Evolutionary conservation across 176 grass and related monocot species (phyloP).

Genomic region (Ananas comosus): DNA sequence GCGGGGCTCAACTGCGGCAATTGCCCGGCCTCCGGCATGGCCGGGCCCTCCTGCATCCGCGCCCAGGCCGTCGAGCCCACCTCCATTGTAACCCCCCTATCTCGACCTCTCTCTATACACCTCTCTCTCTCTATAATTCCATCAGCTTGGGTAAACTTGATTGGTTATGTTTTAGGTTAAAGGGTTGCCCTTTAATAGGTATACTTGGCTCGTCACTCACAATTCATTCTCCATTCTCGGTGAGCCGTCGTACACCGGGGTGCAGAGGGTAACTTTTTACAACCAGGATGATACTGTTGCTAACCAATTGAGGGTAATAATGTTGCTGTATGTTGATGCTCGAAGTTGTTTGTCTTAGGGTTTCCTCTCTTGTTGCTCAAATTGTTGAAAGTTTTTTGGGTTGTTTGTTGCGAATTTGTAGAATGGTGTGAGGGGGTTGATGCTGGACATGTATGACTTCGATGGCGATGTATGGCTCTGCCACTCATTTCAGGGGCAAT

Average conservation of each 20-base stretch:
- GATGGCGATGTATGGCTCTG: constrained; percentile 83
- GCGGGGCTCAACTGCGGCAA: constrained; percentile 68
- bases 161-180: constrained; percentile 41
- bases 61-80: constrained; percentile 71
- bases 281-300: constrained; percentile 95
- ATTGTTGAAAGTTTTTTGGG: neutral
- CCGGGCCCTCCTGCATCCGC: constrained; percentile 53
- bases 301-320: constrained; percentile 66
- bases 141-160: too few relatives aligned
- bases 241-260: constrained; percentile 66
- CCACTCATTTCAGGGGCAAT: constrained; percentile 87
- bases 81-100: constrained; percentile 36
- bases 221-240: constrained; percentile 95
- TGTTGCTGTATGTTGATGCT: neutral
- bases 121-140: constrained; percentile 1
- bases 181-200: constrained; percentile 73
- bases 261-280: constrained; percentile 86
- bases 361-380: neutral
- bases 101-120: neutral
- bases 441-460: constrained; percentile 98
- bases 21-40: constrained; percentile 57
- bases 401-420: constrained; percentile 15
- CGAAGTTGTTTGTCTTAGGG: neutral
- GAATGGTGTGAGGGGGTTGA: constrained; percentile 86
- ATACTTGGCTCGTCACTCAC: constrained; percentile 92